Conservation (phyloP, 176 grass and related monocot genomes). For the Paspalum notatum region DNA sequence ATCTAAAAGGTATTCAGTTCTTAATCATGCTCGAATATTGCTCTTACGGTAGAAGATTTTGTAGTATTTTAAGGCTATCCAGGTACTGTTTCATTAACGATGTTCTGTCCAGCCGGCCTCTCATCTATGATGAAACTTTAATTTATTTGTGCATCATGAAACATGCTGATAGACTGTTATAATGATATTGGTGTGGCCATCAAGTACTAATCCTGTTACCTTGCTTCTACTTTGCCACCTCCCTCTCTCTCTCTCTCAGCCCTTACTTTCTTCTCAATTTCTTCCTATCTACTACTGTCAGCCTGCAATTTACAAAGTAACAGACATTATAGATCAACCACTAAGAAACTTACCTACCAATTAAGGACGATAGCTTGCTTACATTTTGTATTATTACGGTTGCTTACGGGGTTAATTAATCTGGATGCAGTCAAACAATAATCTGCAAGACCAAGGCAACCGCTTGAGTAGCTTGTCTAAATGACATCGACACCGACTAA, state of each 20-base stretch:
- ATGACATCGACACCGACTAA: slow-evolving; percentile 11
- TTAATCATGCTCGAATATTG: slow-evolving; percentile 30
- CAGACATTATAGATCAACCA: background rate
- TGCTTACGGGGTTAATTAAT: slow-evolving; percentile 18
- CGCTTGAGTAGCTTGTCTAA: slow-evolving; percentile 26
- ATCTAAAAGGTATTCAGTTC: slow-evolving; percentile 31
- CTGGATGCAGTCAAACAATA: slow-evolving; percentile 41
- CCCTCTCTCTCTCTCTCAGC: background rate
- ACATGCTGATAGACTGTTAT: slow-evolving; percentile 22
- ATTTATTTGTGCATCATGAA: slow-evolving; percentile 31
- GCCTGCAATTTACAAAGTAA: background rate
- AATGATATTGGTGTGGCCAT: background rate
- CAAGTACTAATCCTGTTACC: background rate
- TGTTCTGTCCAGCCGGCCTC: slow-evolving; percentile 14
- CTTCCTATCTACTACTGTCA: slow-evolving; percentile 12
- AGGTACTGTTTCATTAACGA: slow-evolving; percentile 42
- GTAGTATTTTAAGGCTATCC: slow-evolving; percentile 31
- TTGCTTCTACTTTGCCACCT: slow-evolving; percentile 1
- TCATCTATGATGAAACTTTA: background rate
- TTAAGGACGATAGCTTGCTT: background rate
- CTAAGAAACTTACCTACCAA: background rate
- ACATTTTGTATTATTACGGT: background rate
- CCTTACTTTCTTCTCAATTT: slow-evolving; percentile 15
- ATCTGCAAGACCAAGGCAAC: slow-evolving; percentile 19
- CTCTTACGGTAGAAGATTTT: slow-evolving; percentile 43